Base-by-base conservation (phyloP, 805 yeast genomes). In the Ogataea zsoltii region DNA sequence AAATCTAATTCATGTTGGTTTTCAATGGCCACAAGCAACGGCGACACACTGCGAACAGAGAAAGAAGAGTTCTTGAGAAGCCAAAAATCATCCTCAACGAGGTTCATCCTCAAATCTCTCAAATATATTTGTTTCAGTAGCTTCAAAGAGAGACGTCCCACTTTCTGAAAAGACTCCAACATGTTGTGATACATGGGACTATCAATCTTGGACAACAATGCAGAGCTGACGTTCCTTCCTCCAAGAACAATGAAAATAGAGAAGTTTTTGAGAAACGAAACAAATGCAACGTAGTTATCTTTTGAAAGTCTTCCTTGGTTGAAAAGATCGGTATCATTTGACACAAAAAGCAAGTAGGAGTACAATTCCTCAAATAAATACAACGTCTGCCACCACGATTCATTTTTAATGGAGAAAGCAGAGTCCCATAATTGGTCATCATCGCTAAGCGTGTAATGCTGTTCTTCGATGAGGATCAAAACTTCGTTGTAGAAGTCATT, bases 341-440 rank as follows among this genome's bases (percentile, higher is more conserved):
- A 76, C 7, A 86, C 79, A 19, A 79, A 74, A 33, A 86, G 63
- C 77, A 86, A 77, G 55, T 82, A 84, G 1, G 89, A 80, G 48
- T 81, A 75, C 9, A 85, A 57, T 51, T 85, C 88, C 46, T 83
- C 71, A 48, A 82, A 76, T 0, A 83, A 58, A 35, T 67, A 70
- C 2, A 85, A 58, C 46, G 70, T 60, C n/a, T 51, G 56, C 58
- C 70, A 66, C 62, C 71, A 54, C 1, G 40, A 13, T 13, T 50
- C 56, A 34, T 48, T 52, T n/a, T 44, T 38, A 5, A 34, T 41
- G 2, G 48, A 40, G 15, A 56, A 51, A 6, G 51, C 51, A n/a
- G 51, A 21, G 2, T 45, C 38, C 52, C 57, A 53, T 7, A 60
- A 31, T 11, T 36, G 40, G 26, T 48, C 46, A 33, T 44, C 44